Evolutionary conservation across 2,329 filamentous ascomycete species (phyloP), one percentile per base, ranked within the genome.

Genomic region (Diaporthe ampelina): DNA sequence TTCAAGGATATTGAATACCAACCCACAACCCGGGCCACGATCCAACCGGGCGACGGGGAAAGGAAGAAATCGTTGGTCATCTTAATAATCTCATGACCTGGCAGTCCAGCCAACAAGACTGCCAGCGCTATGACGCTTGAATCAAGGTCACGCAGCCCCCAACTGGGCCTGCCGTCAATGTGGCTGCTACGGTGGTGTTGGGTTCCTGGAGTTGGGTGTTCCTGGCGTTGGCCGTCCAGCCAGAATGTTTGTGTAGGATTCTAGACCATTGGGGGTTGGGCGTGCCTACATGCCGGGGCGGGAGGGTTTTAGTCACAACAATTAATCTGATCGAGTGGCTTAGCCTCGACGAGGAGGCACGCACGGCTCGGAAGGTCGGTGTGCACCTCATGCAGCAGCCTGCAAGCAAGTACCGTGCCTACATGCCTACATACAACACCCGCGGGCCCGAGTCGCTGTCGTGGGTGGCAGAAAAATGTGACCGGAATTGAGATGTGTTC

Each of bases 381-480:
- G 56, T 71, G 69, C 45, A 21, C 17, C 43, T 52, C 13, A 32
- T 61, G n/a, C n/a, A 52, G 69, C 37, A 15, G 10, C 11, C 37
- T 40, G 37, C 37, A 40, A 40, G 37, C 15, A 32, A 35, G 10
- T 63, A 35, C 57, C 57, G 45, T 63, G 45, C n/a, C 24, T 24
- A 37, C 37, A 40, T 40, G 10, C 37, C 2, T 37, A 11, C 29
- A 5, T 29, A 29, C 29, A 29, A 29, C 3, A 29, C n/a, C 45
- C 45, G 57, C 45, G 7, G 58, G 0, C n/a, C 37, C 63, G 29
- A 63, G 29, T 61, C 37, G 57, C 54, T 59, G 69, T 35, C 45
- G 35, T 50, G 57, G 43, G 43, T 63, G 57, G 45, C 57, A 63
- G 69, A 17, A 72, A 32, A 45, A n/a, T 71, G 69, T 71, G 69